These are phyloP conservation scores for Arabidopsis arenosa DNA, from an alignment of 345 rosid genomes.

Conservation along the genomic window DNA sequence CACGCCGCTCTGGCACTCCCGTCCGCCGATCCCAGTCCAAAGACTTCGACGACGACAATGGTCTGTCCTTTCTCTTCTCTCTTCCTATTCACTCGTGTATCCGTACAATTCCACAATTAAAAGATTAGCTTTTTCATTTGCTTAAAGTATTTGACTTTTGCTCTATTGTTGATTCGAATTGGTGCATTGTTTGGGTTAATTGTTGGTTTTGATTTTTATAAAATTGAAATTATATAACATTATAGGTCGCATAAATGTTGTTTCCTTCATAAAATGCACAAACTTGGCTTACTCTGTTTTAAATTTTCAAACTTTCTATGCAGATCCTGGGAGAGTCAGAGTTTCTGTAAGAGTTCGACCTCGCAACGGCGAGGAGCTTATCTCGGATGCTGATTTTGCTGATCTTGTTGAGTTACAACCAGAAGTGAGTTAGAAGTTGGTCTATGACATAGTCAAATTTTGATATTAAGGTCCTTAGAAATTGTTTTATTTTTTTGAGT, in stretches of 20 bases:
- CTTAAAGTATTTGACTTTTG: constrained; percentile 1
- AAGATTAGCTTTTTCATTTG: neutral
- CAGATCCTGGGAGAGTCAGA: constrained; percentile 90
- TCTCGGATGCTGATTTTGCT: constrained; percentile 78
- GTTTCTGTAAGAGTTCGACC: constrained; percentile 89
- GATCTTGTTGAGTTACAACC: constrained; percentile 90
- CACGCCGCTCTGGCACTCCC: constrained; percentile 66
- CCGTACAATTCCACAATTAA: constrained; percentile 2
- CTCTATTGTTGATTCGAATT: constrained; percentile 6
- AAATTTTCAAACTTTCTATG: neutral
- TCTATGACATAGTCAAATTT: neutral
- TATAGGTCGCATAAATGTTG: neutral
- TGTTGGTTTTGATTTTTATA: neutral
- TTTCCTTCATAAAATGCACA: neutral
- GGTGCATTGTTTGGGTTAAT: neutral
- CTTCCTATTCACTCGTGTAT: neutral
- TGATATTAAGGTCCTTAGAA: neutral
- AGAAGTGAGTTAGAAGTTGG: constrained; percentile 55
- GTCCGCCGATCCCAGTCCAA: constrained; percentile 59
- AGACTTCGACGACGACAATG: constrained; percentile 57
- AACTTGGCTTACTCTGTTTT: neutral
- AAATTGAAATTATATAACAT: neutral
- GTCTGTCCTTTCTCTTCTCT: constrained; percentile 40
- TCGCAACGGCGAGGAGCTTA: constrained; percentile 70
- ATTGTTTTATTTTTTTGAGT: neutral